These are phyloP conservation scores for Mucor mucedo DNA, from an alignment of 371 early-diverging fungal genomes.

Conservation along the genomic window DNA sequence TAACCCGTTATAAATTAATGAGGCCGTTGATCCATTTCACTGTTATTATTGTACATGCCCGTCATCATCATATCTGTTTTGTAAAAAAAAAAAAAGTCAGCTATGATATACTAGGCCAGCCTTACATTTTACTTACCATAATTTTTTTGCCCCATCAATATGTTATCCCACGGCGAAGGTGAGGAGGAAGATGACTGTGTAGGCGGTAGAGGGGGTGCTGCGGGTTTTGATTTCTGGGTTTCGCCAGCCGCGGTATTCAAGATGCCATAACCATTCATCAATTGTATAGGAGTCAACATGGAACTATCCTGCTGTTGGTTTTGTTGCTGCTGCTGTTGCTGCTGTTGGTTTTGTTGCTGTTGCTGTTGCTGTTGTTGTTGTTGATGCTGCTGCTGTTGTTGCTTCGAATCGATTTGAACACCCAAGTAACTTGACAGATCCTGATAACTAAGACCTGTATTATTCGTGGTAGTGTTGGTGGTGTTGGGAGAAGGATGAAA, in stretches of 20 bases:
- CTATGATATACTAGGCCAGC: no score
- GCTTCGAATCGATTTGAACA: slow-evolving; percentile 5
- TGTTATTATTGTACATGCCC: no score
- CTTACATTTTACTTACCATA: no score
- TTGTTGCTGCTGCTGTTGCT: neutral
- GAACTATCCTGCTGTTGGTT: neutral
- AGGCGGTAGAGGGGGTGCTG: neutral
- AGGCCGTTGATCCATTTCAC: no score
- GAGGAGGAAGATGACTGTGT: no score
- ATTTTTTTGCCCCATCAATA: no score
- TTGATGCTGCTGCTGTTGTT: neutral
- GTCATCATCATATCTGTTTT: no score
- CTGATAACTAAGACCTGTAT: neutral
- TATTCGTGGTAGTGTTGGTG: neutral
- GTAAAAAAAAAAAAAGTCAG: no score
- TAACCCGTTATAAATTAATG: no score
- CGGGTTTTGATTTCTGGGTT: neutral
- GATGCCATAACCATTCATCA: slow-evolving; percentile 20
- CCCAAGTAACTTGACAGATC: slow-evolving; percentile 16
- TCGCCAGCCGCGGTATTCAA: slow-evolving; percentile 1
- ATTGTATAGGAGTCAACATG: slow-evolving; percentile 9
- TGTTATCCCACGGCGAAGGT: neutral
- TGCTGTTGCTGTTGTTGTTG: no score
- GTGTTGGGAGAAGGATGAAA: neutral
- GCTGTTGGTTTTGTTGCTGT: no score